Evolutionary conservation across 306 rosid species (phyloP), one percentile per base, ranked within the genome.

Genomic region (Glycine latifolia): DNA sequence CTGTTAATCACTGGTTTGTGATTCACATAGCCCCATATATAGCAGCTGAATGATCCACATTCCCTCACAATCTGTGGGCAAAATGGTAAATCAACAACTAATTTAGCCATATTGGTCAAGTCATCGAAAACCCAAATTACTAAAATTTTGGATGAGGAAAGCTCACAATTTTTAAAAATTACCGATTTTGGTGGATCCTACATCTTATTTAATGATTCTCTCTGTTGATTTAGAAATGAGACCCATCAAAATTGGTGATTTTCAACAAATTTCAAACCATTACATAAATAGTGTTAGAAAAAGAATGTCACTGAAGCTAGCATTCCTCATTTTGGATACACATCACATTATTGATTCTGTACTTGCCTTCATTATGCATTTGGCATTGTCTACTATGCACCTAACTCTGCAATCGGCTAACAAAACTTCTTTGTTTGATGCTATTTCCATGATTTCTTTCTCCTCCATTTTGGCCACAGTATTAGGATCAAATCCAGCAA

Each of bases 381-480:
- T 92, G 80, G 97, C 92, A 81, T 92, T 95, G 80, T 92, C 91
- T 35, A 92, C 87, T 55, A 92, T 91, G 94, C 98, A 91, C 76
- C 88, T 88, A 53, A 92, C 90, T 82, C 97, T 90, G 91, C 94
- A 55, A n/a, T 95, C 93, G 0, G 91, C 79, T 77, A 92, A 71
- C 79, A 84, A 76, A 58, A 93, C 82, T 72, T 88, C 87, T 58
- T 89, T 92, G 85, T 93, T 86, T 60, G 97, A 90, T 73, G 89
- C 81, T 84, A 91, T 88, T 60, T 91, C 98, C 81, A 82, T 77
- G 75, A 95, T 92, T 87, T 95, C 93, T 8, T 87, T 81, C 82
- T 95, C 99, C 83, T 89, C 97, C 97, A 95, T 93, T 87, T 93
- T 93, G 12, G 97, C 97, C 59, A 95, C 97, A 17, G 13, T 48